Percentiles rank a stretch among this genome's conserved stretches.
phyloP scores from a whole-genome alignment of 2,329 filamentous ascomycete genomes.

The Cytospora chrysosperma region DNA sequence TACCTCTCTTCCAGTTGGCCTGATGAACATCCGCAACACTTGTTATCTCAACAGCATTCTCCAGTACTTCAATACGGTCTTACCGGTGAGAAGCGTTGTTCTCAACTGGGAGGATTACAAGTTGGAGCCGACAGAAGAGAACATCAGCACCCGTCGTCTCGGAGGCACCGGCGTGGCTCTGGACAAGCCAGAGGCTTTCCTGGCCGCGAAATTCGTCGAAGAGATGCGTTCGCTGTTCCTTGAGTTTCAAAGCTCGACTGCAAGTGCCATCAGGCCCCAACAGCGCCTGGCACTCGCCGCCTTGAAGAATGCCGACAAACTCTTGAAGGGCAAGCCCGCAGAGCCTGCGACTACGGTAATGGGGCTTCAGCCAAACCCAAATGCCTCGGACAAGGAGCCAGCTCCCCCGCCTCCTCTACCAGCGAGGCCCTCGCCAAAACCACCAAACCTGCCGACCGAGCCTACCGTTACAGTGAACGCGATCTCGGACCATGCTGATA shows the following conservation, averaged over 20 bases:
- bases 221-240: slow-evolving; percentile 71
- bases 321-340: slow-evolving; percentile 24
- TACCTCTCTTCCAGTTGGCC: slow-evolving; percentile 71
- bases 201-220: slow-evolving; percentile 63
- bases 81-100: slow-evolving; percentile 76
- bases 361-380: slow-evolving; percentile 11
- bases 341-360: slow-evolving; percentile 22
- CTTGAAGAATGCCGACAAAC: slow-evolving; percentile 45
- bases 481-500: slow-evolving; percentile 38
- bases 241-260: slow-evolving; percentile 64
- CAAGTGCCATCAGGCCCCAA: slow-evolving; percentile 65
- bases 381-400: slow-evolving; percentile 13
- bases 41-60: slow-evolving; percentile 97
- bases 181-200: slow-evolving; percentile 35
- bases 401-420: slow-evolving; percentile 49
- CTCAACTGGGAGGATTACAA: slow-evolving; percentile 71
- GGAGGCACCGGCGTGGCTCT: slow-evolving; percentile 61
- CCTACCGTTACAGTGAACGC: slow-evolving; percentile 28
- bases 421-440: slow-evolving; percentile 44
- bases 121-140: slow-evolving; percentile 64
- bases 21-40: slow-evolving; percentile 94
- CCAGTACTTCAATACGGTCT: slow-evolving; percentile 91
- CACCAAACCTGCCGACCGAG: slow-evolving; percentile 30
- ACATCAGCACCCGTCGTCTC: slow-evolving; percentile 66
- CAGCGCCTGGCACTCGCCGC: slow-evolving; percentile 79